Base-by-base conservation (phyloP, 805 yeast genomes). In the Lipomyces spencermartinsiae region DNA sequence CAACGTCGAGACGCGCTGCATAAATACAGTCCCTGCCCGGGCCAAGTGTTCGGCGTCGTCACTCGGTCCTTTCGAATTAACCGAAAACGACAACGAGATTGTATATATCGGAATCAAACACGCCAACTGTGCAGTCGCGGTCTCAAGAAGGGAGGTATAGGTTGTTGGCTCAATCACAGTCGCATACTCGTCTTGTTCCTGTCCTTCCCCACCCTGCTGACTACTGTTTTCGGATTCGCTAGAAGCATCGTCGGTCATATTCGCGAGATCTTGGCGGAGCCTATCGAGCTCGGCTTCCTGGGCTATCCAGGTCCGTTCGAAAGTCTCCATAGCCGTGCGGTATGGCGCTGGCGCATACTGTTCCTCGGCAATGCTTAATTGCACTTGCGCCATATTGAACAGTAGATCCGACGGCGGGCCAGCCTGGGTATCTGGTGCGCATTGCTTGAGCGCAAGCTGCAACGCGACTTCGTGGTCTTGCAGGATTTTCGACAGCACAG, bases 111-210 rank as follows among this genome's bases (percentile, higher is more conserved):
- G 72, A 19, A 69, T 69, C 58, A 69, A 43, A 25, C 72, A 69
- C 19, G 71, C 34, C 12, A 69, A 22, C 46, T 64, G 66, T 7
- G 71, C 72, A n/a, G 61, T 51, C 25, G 72, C 72, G 25, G 72
- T 69, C 43, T 69, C 72, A 12, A 69, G 64, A 7, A 69, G 64
- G 14, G 72, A 69, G 25, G 68, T 53, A 22, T 57, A 61, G 34
- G 72, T 69, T 8, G 70, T 67, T 43, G 72, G 67, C n/a, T 69
- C 72, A 35, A 69, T 68, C 19, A 58, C 67, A 10, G 72, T 69
- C 43, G 70, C 70, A 37, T 69, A 69, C 56, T 66, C 67, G 14
- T 37, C 66, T 5, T 58, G 53, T n/a, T 29, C 63, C 37, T 53
- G 10, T 10, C 49, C 62, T 2, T 53, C 55, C 8, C 51, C 55